Evolutionary conservation across 2,329 filamentous ascomycete genomes (phyloP).

Genomic region (Aspergillus bombycis): DNA sequence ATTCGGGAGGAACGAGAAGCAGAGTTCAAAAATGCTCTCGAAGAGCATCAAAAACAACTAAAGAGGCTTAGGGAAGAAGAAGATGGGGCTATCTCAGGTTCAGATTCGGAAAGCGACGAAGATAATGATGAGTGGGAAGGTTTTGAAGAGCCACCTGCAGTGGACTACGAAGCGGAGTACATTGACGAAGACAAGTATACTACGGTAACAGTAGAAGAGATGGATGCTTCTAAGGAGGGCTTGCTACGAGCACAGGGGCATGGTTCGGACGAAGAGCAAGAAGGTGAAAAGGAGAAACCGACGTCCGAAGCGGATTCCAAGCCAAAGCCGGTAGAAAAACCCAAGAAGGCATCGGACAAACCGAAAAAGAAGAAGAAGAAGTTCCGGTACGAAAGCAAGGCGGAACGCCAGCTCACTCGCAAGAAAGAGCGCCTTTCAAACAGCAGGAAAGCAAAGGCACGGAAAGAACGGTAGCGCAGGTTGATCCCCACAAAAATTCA

Average conservation of each 20-base stretch:
- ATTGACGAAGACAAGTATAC: slow-evolving; percentile 96
- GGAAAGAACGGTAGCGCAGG: slow-evolving; percentile 44
- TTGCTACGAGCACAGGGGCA: slow-evolving; percentile 59
- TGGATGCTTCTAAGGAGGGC: slow-evolving; percentile 76
- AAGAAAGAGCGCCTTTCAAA: slow-evolving; percentile 70
- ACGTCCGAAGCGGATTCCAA: slow-evolving; percentile 33
- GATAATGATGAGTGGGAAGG: slow-evolving; percentile 67
- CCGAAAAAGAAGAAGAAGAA: slow-evolving; percentile 84
- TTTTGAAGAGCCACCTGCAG: slow-evolving; percentile 55
- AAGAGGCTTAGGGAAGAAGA: slow-evolving; percentile 58
- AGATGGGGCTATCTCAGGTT: slow-evolving; percentile 24
- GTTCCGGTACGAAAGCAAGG: slow-evolving; percentile 90
- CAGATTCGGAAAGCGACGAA: slow-evolving; percentile 35
- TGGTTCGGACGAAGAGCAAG: slow-evolving; percentile 30
- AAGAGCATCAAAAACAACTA: slow-evolving; percentile 72
- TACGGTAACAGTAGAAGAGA: slow-evolving; percentile 89
- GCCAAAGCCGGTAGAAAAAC: slow-evolving; percentile 50
- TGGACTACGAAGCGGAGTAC: slow-evolving; percentile 90
- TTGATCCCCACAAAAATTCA: slow-evolving; percentile 4
- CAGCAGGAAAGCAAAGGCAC: slow-evolving; percentile 67
- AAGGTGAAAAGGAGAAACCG: slow-evolving; percentile 34
- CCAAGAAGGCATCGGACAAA: slow-evolving; percentile 49
- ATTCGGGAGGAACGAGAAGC: slow-evolving; percentile 79
- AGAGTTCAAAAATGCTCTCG: slow-evolving; percentile 80
- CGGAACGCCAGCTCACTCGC: slow-evolving; percentile 68